Evolutionary conservation across 768 basidiomycete species (phyloP).

Genomic region (Butyriboletus loyo): DNA sequence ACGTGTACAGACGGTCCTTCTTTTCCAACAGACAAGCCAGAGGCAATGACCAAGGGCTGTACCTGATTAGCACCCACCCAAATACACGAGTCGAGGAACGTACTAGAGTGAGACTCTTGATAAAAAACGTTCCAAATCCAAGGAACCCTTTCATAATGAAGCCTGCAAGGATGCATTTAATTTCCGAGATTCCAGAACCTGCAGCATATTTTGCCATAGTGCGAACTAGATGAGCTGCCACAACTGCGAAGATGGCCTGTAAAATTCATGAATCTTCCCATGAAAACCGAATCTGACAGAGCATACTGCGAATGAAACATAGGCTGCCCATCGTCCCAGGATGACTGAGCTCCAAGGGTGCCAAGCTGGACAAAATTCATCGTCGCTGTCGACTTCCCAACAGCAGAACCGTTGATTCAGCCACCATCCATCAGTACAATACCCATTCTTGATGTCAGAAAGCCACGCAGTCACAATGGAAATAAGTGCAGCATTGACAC

Average conservation of each 20-base stretch:
- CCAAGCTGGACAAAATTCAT: constrained; percentile 89
- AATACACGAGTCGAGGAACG: constrained; percentile 27
- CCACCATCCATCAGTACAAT: constrained; percentile 98
- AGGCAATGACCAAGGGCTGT: constrained; percentile 95
- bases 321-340: constrained; percentile 76
- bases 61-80: constrained; percentile 14
- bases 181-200: constrained; percentile 97
- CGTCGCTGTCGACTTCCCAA: constrained; percentile 88
- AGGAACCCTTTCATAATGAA: constrained; percentile 97
- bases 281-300: neutral
- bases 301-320: constrained; percentile 86
- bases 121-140: constrained; percentile 82
- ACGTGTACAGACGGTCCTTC: constrained; percentile 98
- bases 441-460: constrained; percentile 96
- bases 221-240: constrained; percentile 85
- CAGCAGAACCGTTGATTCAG: constrained; percentile 97
- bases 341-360: constrained; percentile 78
- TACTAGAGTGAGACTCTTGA: constrained; percentile 93
- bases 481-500: constrained; percentile 90
- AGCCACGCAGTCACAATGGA: constrained; percentile 97
- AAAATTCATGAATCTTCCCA: constrained; percentile 2
- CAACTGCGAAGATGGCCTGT: constrained; percentile 78
- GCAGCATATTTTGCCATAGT: constrained; percentile 93
- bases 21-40: constrained; percentile 95
- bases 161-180: constrained; percentile 95